Evolutionary conservation across 164 flowering plant genomes (phyloP), one percentile per base, ranked within the genome.

Genomic region (Dillenia turbinata): DNA sequence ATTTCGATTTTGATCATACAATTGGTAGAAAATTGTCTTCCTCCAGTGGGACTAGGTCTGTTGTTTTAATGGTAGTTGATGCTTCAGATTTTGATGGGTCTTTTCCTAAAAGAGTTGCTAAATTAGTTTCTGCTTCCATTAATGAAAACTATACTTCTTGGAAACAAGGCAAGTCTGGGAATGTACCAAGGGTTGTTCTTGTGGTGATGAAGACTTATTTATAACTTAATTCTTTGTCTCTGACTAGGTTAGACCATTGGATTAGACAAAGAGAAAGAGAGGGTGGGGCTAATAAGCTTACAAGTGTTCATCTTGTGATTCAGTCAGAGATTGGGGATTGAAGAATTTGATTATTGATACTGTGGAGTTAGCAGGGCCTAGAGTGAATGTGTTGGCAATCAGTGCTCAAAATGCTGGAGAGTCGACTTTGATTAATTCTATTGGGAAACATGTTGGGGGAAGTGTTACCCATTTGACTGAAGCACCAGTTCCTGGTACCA

Each of bases 321-420:
- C 97, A 1, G 78, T 89, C 53, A 86, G 69, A 56, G 77, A 82
- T 63, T 94, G 97, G 99, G 99, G 99, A 5, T 33, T 94, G 69
- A 85, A 84, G 81, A 79, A 81, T 77, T 74, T 94, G 61, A 67
- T 84, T 13, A 94, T 89, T 54, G 98, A 87, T 75, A 83, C 89
- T 43, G 75, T 75, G 52, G 60, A 44, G 9, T 71, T 89, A 82
- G 90, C 79, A 0, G 97, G 98, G 17, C 69, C 72, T 5, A 77
- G 97, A 66, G 98, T 97, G 52, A 78, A 82, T 71, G 95, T 94
- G 26, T 91, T 97, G 98, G 96, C 94, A 1, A 71, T 94, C 9
- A 97, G 99, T 24, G 88, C 97, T 0, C 99, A 94, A 62, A 94
- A 94, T 84, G 92, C 96, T 0, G 99, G 97, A 40, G 91, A 94